Base-by-base conservation (phyloP, 2,329 filamentous ascomycete genomes). In the Neurospora sp. region DNA sequence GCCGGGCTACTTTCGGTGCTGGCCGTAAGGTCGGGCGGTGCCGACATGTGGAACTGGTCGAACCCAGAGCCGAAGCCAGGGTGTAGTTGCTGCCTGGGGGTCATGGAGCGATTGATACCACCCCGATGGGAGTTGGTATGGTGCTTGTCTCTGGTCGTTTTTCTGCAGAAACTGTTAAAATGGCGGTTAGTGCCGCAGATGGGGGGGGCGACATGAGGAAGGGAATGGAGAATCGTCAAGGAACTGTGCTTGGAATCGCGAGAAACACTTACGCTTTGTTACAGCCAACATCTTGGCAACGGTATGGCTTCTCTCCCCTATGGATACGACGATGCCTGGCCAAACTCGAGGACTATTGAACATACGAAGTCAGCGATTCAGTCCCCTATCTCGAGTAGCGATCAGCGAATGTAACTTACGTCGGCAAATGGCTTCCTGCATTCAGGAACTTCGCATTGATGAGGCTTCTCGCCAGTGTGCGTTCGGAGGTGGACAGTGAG, bases 401-500 rank as follows among this genome's bases (percentile, higher is more conserved):
- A 37, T 66, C 15, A 69, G 38, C 8, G 46, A 12, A 28, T 62
- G 52, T 38, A 6, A 83, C 87, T 74, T 80, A 90, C 89, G 79
- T 91, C 89, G 69, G 89, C 91, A 76, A 91, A 91, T 52, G 87
- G 83, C 80, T 91, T 91, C 65, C 86, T 87, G 75, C 89, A 91
- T 23, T 87, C 88, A 36, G 85, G 80, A 73, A 89, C 86, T 76
- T 88, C 85, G 75, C 89, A 92, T 74, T 88, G 85, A 74, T 91
- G 88, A 70, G 89, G 89, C 79, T 91, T 92, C 81, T 91, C 89
- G 70, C 89, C 88, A 0, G 88, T 91, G 73, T 91, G 89, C 12
- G 88, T 91, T 73, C 89, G 86, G 70, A 89, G 89, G 77, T 92
- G 89, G 52, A 91, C 89, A 2, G 88, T 91, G 74, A 91, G 79